Evolutionary conservation across 306 rosid species (phyloP).

Genomic region (Vicia sativa): DNA sequence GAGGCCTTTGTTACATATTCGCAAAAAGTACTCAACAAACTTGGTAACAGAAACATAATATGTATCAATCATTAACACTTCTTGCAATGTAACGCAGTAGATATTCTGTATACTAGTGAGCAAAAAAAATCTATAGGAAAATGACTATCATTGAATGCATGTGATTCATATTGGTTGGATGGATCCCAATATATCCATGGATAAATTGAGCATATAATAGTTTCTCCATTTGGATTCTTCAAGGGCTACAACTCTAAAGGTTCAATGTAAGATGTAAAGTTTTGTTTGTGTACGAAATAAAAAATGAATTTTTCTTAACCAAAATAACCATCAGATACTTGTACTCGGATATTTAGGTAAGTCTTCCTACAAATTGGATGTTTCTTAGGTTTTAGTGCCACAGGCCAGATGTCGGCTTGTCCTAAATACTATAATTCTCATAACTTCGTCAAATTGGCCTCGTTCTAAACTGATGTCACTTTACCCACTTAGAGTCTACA

Average conservation of each 20-base stretch:
- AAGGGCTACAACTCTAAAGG: background rate
- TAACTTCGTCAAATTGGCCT: background rate
- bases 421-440: background rate
- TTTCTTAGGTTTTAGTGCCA: background rate
- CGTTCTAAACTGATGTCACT: background rate
- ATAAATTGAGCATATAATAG: background rate
- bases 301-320: background rate
- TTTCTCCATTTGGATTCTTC: slow-evolving; percentile 11
- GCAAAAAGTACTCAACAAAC: background rate
- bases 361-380: background rate
- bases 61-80: background rate
- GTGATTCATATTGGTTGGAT: background rate
- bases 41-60: background rate
- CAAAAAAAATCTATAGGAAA: background rate
- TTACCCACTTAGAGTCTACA: slow-evolving; percentile 3
- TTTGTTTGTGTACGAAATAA: background rate
- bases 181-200: no score
- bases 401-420: background rate
- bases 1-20: background rate
- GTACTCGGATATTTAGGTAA: background rate
- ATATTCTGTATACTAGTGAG: background rate
- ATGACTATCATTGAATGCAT: slow-evolving; percentile 5
- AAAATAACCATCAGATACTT: background rate
- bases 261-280: background rate
- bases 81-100: background rate